These are phyloP conservation scores for Globisporangium camurandrum DNA, from an alignment of 352 stramenopile species.

Conservation along the genomic window DNA sequence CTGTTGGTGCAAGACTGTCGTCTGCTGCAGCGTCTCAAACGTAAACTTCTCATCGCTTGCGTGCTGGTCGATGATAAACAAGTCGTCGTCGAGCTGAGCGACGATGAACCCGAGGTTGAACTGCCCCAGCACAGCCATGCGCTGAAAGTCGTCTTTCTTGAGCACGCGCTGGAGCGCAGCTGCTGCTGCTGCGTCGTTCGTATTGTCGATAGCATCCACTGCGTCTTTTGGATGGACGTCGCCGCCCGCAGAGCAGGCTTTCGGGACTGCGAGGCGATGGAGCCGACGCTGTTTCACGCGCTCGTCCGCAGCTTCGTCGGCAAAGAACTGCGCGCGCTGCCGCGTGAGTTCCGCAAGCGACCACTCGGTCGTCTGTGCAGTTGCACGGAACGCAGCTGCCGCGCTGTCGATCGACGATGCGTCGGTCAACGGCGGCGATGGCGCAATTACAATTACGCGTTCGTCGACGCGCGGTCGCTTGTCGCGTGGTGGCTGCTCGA, in stretches of 20 bases:
- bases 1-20: conserved; percentile 93
- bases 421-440: no score
- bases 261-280: conserved; percentile 24
- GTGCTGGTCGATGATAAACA: conserved; percentile 99
- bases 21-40: conserved; percentile 64
- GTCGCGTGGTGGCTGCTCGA: conserved; percentile 8
- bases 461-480: conserved; percentile 9
- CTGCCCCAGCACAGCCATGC: conserved; percentile 92
- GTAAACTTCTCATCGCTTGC: conserved; percentile 94
- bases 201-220: conserved; percentile 6
- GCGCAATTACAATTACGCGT: no score
- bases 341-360: conserved; percentile 31
- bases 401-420: not conserved
- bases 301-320: conserved; percentile 32
- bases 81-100: conserved; percentile 76
- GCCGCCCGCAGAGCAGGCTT: conserved; percentile 25
- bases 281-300: conserved; percentile 12
- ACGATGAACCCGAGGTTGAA: conserved; percentile 99
- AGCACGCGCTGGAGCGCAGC: conserved; percentile 65
- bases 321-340: conserved; percentile 32
- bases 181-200: conserved; percentile 36
- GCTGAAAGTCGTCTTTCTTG: conserved; percentile 88
- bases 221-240: conserved; percentile 1
- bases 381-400: not conserved
- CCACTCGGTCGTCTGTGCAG: conserved; percentile 15